Evolutionary conservation across 176 grass and related monocot genomes (phyloP), one percentile per base, ranked within the genome.

Genomic region (Musa acuminata): DNA sequence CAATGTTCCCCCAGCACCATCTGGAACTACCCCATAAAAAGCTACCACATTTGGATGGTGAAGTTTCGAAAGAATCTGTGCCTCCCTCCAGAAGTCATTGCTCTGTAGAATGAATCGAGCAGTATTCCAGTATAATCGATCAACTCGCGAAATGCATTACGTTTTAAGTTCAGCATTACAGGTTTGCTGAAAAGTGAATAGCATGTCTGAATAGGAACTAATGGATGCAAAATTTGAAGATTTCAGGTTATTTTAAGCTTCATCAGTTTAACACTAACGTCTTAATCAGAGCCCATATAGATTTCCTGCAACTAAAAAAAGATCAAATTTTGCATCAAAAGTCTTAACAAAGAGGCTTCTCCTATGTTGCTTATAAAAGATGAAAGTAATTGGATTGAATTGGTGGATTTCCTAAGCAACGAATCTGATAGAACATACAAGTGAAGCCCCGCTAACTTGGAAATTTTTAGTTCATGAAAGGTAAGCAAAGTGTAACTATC

Each of bases 11-110:
- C 83, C 95, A 76, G 82, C 80, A 82, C 95, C 95, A 91, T 93
- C 95, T 69, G 95, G 95, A 67, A 99, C 95, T 24, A 99, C 90
- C 72, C 95, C 90, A 71, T 99, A 99, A 71, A 94, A 94, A 80
- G 90, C 95, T 48, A 99, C 86, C 69, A 99, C 81, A 85, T 99
- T 99, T 80, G 95, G 95, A 82, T 99, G 95, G 71, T 99, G 95
- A 51, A 99, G 78, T 74, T 94, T 93, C 26, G 95, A 94, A 73
- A 99, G 88, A 73, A 99, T 99, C 21, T 94, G 82, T 27, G 90
- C 95, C 58, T 99, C 95, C 84, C 90, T 94, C 95, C 90, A 99
- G 82, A 99, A 99, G 64, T 99, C 95, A 79, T 87, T 87, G 53
- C 82, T 94, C 95, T 94, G 83, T 59, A 76, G 16, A 50, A 51